phyloP scores from a whole-genome alignment of 2,329 filamentous ascomycete genomes.

The Diaporthe aspalathi region DNA sequence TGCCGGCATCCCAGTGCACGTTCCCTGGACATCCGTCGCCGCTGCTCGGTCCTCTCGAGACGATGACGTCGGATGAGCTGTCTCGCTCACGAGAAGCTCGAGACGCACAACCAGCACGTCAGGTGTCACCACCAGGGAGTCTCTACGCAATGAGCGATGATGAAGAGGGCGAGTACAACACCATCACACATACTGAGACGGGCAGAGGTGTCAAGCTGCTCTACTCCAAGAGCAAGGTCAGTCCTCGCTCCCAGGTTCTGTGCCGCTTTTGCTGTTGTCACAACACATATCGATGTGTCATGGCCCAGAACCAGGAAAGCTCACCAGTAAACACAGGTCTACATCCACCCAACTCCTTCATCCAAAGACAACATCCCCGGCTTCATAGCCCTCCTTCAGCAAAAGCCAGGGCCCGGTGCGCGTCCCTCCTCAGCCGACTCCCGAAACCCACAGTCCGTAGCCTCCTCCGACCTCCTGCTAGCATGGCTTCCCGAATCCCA shows the following conservation, averaged over 20 bases:
- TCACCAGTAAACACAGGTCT: conserved; percentile 71
- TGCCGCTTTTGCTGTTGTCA: neutral
- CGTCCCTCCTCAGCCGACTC: conserved; percentile 59
- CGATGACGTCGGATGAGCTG: conserved; percentile 49
- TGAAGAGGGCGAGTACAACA: conserved; percentile 95
- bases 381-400: conserved; percentile 92
- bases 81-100: conserved; percentile 28
- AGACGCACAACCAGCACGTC: conserved; percentile 47
- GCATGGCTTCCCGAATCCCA: conserved; percentile 94
- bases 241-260: neutral
- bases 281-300: no score
- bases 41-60: conserved; percentile 16
- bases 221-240: conserved; percentile 95
- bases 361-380: conserved; percentile 96
- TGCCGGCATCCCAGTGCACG: neutral
- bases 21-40: conserved; percentile 1
- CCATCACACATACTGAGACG: conserved; percentile 82
- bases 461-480: conserved; percentile 81
- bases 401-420: conserved; percentile 69
- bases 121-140: conserved; percentile 81
- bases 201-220: conserved; percentile 91
- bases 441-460: conserved; percentile 53
- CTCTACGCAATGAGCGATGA: conserved; percentile 98
- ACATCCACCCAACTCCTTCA: conserved; percentile 92
- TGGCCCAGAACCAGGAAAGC: neutral